Base-by-base conservation (phyloP, 139 green algal species). In the Axilococcus clingmanii region DNA sequence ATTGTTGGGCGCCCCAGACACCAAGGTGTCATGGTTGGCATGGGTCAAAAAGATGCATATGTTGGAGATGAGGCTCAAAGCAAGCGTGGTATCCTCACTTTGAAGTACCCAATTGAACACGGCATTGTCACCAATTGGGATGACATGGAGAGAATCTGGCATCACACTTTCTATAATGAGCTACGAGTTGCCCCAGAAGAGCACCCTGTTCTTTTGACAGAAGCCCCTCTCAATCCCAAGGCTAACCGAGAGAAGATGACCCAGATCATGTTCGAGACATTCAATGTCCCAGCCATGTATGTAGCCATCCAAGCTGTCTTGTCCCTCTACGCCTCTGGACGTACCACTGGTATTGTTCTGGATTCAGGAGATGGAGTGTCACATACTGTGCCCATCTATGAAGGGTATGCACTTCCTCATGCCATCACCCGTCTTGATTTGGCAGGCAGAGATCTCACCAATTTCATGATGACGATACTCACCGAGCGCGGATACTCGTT, bases 91-190 rank as follows among this genome's bases (percentile, higher is more conserved):
- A 97, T 98, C 55, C 76, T 98, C 5, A 86, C 88, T 5, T 69
- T 98, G 48, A 94, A 93, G 65, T 98, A 98, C 69, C 91, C 91
- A 28, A 97, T 98, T 54, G 85, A 94, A 69, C 87, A 96, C 67
- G 86, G 87, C 40, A 92, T 97, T 28, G 89, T 98, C 20, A 97
- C 77, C 40, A 96, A 96, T 81, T 98, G 91, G 91, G 92, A 98
- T 49, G 91, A 98, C 76, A 98, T 98, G 91, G 91, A 98, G 83
- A 98, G 96, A 85, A 96, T 98, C 69, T 60, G 89, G 91, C 88
- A 98, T 67, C 91, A 98, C 80, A 98, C 91, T 30, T 98, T 98
- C 54, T 98, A 95, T 83, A 97, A 98, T 53, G 91, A 98, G 87
- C 83, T 98, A 38, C 84, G 91, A n/a, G 89, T 98, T 27, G 85